Percentiles rank a stretch among this genome's conserved stretches.
Conservation (phyloP, 208 protist genomes). For the Angomonas deanei region DNA sequence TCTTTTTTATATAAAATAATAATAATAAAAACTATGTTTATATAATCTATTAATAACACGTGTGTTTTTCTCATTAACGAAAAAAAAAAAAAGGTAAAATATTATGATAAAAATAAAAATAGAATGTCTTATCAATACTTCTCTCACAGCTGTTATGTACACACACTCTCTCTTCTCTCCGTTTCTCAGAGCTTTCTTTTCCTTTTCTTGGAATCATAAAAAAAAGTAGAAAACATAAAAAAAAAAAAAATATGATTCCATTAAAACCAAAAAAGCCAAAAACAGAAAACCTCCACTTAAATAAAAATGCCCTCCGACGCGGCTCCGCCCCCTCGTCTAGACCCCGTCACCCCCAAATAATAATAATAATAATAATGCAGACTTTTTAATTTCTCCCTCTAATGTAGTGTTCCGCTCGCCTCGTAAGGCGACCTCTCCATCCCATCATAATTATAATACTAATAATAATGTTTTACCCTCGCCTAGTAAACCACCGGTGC, state of each 20-base stretch:
- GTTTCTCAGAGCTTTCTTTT: too few relatives aligned
- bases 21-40: slow-evolving; percentile 3
- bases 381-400: background rate
- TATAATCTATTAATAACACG: background rate
- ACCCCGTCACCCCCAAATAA: background rate
- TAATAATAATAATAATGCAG: background rate
- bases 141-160: background rate
- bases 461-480: too few relatives aligned
- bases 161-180: slow-evolving; percentile 9
- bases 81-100: slow-evolving; percentile 3
- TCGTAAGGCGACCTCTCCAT: too few relatives aligned
- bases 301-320: background rate
- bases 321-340: background rate
- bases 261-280: background rate
- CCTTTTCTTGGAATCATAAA: too few relatives aligned
- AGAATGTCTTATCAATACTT: background rate
- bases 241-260: slow-evolving; percentile 9
- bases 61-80: background rate
- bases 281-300: background rate
- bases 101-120: slow-evolving; percentile 1
- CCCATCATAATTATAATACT: too few relatives aligned
- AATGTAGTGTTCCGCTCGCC: background rate
- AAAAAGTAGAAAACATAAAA: background rate
- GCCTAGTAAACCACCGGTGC: too few relatives aligned
- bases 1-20: background rate